Base-by-base conservation (phyloP, 2,329 filamentous ascomycete genomes). In the Alternaria viburni region DNA sequence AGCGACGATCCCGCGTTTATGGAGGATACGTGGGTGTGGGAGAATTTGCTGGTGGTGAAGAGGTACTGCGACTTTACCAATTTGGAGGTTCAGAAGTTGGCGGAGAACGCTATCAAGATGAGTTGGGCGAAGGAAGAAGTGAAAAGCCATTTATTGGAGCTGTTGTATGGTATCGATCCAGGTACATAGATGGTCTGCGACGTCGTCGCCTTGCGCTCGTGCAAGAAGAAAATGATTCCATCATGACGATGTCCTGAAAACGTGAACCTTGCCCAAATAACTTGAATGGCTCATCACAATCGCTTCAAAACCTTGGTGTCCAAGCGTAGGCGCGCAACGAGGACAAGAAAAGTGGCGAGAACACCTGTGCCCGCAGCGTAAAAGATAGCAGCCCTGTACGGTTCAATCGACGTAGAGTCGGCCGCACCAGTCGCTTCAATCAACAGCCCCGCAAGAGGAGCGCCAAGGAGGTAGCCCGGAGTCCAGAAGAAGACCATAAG, bases 21-120 rank as follows among this genome's bases (percentile, higher is more conserved):
- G 76, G 81, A 85, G 59, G 79, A 86, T 59, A 81, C 82, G 36
- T 86, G 83, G 84, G 74, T 86, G 26, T 70, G 81, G 59, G 81
- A 84, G 17, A 85, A 84, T 54, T 70, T 86, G 76, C 74, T 82
- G 43, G 79, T 85, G 68, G 77, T 78, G 12, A 81, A 81, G 57
- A 77, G 71, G 4, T 80, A 82, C 47, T 83, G 83, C 59, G 57
- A 59, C 0, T 78, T 86, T 23, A 76, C 67, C 3, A 78, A 83
- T 57, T 28, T 19, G 2, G 83, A 86, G 1, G 82, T 86, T 74
- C 74, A 82, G 0, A 69, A 68, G 26, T 68, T 86, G 57, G 77
- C 75, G 0, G 77, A 69, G n/a, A 80, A 86, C 68, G 81, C 81
- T 0, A 75, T 86, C 8, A 79, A 82, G 7, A 83, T 84, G 62